These are phyloP conservation scores for Acer yangbiense DNA, from an alignment of 345 rosid species.

Conservation along the genomic window DNA sequence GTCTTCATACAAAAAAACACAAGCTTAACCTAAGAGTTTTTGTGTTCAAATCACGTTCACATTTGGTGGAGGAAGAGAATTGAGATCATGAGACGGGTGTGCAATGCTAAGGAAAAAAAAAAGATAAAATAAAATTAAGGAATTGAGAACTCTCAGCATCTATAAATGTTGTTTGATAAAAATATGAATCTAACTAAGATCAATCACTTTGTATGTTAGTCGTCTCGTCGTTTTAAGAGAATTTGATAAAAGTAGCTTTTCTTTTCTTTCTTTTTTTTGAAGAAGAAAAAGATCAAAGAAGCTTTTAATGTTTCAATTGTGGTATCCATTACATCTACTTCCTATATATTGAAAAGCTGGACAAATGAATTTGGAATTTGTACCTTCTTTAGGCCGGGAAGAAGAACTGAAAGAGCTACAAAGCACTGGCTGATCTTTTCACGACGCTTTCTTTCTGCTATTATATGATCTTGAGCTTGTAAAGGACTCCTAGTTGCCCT, in stretches of 20 bases:
- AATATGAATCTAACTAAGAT: background rate
- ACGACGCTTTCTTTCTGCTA: conserved; percentile 79
- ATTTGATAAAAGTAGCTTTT: no score
- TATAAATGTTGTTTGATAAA: background rate
- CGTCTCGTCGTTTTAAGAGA: background rate
- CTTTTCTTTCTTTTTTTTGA: no score
- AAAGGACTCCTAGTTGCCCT: conserved; percentile 36
- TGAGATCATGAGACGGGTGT: background rate
- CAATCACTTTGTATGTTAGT: background rate
- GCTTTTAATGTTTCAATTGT: background rate
- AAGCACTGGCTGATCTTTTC: conserved; percentile 65
- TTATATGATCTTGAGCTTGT: conserved; percentile 61
- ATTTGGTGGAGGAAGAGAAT: no score
- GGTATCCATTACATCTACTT: background rate
- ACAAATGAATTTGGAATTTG: no score
- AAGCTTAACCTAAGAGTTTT: no score
- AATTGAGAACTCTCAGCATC: background rate
- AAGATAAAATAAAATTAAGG: background rate
- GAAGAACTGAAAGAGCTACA: conserved; percentile 65
- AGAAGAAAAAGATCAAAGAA: no score
- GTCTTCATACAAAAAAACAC: no score
- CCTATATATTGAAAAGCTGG: background rate
- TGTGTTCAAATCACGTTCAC: no score
- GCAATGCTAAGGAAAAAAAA: background rate
- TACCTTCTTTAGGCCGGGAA: conserved; percentile 79